phyloP scores from a whole-genome alignment of 2,329 filamentous ascomycete species.

The Cadophora malorum region DNA sequence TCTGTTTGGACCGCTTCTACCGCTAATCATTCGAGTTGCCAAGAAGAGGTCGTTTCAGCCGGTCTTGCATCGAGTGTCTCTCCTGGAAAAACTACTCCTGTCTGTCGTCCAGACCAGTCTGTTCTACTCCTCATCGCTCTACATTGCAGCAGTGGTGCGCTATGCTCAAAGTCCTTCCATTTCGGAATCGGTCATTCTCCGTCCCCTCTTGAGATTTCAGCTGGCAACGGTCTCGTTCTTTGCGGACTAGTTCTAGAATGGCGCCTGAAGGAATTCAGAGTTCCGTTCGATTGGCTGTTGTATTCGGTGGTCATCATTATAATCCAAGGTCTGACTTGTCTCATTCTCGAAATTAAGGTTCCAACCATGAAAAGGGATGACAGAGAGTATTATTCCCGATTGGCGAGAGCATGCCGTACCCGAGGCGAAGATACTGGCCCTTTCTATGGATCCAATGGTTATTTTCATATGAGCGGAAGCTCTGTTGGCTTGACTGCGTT shows the following conservation, averaged over 20 bases:
- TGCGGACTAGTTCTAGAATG: neutral
- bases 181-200: neutral
- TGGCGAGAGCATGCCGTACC: too few relatives aligned
- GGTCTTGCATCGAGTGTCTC: neutral
- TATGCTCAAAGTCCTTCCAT: neutral
- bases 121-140: constrained; percentile 7
- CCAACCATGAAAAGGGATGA: neutral
- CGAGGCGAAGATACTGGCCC: too few relatives aligned
- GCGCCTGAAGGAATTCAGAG: neutral
- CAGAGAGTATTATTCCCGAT: neutral
- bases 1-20: neutral
- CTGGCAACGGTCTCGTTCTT: too few relatives aligned
- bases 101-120: neutral
- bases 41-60: constrained; percentile 2
- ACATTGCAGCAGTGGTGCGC: neutral
- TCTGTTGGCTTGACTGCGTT: too few relatives aligned
- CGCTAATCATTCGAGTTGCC: neutral
- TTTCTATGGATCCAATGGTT: too few relatives aligned
- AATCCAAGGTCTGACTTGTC: neutral
- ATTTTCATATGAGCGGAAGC: too few relatives aligned
- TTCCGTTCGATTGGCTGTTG: neutral
- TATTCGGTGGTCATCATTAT: neutral
- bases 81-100: neutral
- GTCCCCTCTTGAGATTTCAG: neutral
- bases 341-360: neutral